Evolutionary conservation across 331 rosid genomes (phyloP).

Genomic region (Malus hybrid): DNA sequence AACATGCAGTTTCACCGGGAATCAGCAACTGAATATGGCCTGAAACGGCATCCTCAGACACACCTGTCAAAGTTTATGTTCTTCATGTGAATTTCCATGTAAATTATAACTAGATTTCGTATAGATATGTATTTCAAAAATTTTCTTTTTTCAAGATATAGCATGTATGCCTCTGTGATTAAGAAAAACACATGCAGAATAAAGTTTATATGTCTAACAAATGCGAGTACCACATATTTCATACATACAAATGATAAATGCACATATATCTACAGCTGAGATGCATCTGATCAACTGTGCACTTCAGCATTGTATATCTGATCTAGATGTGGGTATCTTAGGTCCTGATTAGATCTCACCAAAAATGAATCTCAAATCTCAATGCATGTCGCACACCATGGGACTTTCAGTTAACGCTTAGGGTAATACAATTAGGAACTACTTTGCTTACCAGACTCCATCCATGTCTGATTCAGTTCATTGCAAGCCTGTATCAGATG

Average conservation of each 20-base stretch:
- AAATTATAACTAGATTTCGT: no score
- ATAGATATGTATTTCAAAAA: no score
- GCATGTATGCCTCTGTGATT: no score
- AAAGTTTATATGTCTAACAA: no score
- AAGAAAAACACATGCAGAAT: no score
- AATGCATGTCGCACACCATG: neutral
- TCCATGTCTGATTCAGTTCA: slow-evolving; percentile 91
- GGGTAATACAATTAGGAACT: neutral
- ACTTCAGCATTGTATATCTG: no score
- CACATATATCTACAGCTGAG: no score
- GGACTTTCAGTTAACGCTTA: neutral
- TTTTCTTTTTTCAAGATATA: no score
- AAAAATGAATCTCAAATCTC: no score
- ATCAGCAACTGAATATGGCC: slow-evolving; percentile 91
- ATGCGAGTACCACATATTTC: neutral
- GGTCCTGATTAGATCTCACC: no score
- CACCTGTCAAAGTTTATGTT: slow-evolving; percentile 52
- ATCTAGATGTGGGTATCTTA: no score
- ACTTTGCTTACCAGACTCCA: slow-evolving; percentile 75
- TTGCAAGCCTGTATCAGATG: slow-evolving; percentile 65
- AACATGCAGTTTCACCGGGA: slow-evolving; percentile 98
- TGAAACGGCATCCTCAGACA: slow-evolving; percentile 97
- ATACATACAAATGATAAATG: neutral
- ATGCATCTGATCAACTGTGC: no score
- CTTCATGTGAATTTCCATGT: neutral